These are phyloP conservation scores for Nectriaceae sp. DNA, from an alignment of 2,329 filamentous ascomycete species.

Conservation along the genomic window DNA sequence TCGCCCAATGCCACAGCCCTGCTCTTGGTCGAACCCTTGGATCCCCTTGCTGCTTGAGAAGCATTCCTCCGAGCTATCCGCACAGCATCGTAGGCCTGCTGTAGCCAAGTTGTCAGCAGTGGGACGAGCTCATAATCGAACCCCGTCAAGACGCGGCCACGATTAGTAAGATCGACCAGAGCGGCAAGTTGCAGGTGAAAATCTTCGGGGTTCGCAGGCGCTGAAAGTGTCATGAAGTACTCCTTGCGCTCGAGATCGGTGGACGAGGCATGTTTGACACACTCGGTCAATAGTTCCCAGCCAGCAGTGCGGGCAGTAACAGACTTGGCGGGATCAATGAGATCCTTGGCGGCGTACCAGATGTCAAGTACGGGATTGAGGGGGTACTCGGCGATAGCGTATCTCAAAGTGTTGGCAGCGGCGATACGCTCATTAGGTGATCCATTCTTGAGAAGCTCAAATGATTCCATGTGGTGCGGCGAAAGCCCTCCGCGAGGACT, in stretches of 20 bases:
- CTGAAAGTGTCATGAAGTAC: conserved; percentile 64
- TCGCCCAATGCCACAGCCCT: conserved; percentile 47
- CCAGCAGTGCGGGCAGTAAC: conserved; percentile 57
- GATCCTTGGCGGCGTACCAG: conserved; percentile 66
- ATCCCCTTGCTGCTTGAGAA: conserved; percentile 37
- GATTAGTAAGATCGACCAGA: conserved; percentile 61
- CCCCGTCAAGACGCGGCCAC: conserved; percentile 63
- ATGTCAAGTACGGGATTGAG: conserved; percentile 61
- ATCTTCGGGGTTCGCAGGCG: conserved; percentile 58
- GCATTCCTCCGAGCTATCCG: conserved; percentile 53
- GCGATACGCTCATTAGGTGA: conserved; percentile 54
- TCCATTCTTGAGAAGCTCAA: conserved; percentile 56
- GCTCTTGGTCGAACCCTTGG: conserved; percentile 39
- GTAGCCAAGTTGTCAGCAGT: conserved; percentile 62
- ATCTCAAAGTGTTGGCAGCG: conserved; percentile 59
- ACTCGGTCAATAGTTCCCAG: conserved; percentile 67
- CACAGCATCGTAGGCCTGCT: conserved; percentile 55
- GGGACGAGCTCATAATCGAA: conserved; percentile 70
- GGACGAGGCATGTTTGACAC: conserved; percentile 61
- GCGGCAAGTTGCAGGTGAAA: conserved; percentile 67
- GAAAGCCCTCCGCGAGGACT: conserved; percentile 46
- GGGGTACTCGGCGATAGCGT: conserved; percentile 59
- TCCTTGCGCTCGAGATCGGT: conserved; percentile 68
- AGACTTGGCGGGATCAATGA: conserved; percentile 61
- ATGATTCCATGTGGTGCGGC: conserved; percentile 54